Percentiles rank a stretch among this genome's conserved stretches.
These are phyloP conservation scores for Otatea glauca DNA, from an alignment of 176 grass and related monocot genomes.

Conservation along the genomic window DNA sequence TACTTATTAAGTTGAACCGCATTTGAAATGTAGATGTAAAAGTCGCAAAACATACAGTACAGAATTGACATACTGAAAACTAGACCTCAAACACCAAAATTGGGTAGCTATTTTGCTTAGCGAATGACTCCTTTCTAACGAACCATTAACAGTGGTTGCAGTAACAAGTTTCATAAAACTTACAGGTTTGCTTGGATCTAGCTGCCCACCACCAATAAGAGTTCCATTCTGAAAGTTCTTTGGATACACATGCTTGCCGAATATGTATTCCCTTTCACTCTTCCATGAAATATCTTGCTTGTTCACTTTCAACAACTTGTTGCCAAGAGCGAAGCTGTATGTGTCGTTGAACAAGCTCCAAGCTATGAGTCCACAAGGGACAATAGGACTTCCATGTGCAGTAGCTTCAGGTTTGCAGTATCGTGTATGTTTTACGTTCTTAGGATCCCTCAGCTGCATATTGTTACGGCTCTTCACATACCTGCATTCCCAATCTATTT, in stretches of 20 bases:
- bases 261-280: conserved; percentile 61
- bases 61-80: neutral
- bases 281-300: conserved; percentile 66
- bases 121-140: neutral
- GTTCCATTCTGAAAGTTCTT: conserved; percentile 66
- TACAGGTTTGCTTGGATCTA: conserved; percentile 59
- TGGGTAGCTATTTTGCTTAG: neutral
- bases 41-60: neutral
- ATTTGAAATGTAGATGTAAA: neutral
- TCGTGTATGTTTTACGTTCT: conserved; percentile 25
- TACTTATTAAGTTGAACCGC: neutral
- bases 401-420: conserved; percentile 66
- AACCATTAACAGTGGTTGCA: neutral
- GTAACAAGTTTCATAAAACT: neutral
- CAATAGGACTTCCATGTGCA: conserved; percentile 37
- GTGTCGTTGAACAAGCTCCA: conserved; percentile 92
- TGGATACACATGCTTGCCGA: conserved; percentile 64
- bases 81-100: neutral
- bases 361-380: conserved; percentile 69
- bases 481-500: conserved; percentile 39
- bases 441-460: conserved; percentile 47
- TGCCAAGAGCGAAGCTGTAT: conserved; percentile 50
- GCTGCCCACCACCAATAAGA: conserved; percentile 56
- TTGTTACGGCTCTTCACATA: conserved; percentile 61
- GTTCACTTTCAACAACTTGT: conserved; percentile 49